These are phyloP conservation scores for Calonectria pseudoreteaudii DNA, from an alignment of 2,329 filamentous ascomycete species.

Conservation along the genomic window DNA sequence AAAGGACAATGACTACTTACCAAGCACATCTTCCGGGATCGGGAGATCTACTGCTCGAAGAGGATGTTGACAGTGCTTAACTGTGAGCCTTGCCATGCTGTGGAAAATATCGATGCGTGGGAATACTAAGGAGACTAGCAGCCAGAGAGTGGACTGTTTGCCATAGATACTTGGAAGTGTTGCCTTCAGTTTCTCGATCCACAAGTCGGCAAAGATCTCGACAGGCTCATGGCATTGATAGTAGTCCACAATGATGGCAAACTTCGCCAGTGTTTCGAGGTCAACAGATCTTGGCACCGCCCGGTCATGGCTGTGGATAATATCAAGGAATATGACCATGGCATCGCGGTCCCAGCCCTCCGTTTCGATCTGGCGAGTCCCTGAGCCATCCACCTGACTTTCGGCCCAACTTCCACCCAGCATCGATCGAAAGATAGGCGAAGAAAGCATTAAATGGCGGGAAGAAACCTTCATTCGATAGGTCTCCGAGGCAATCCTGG, in stretches of 20 bases:
- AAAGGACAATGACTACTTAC: neutral
- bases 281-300: neutral
- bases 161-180: neutral
- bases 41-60: conserved; percentile 15
- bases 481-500: neutral
- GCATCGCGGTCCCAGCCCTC: conserved; percentile 13
- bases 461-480: conserved; percentile 12
- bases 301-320: neutral
- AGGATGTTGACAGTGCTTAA: conserved; percentile 9
- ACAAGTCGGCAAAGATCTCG: neutral
- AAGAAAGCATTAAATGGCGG: conserved; percentile 1
- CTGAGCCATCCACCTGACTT: neutral
- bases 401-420: conserved; percentile 6
- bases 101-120: neutral
- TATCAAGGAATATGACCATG: neutral
- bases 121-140: conserved; percentile 2
- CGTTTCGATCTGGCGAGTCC: neutral
- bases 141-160: neutral
- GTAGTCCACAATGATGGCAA: conserved; percentile 20
- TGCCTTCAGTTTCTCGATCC: conserved; percentile 4
- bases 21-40: neutral
- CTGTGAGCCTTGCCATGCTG: conserved; percentile 11
- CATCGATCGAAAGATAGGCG: neutral
- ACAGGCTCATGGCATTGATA: conserved; percentile 15
- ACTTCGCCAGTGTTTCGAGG: neutral